phyloP scores from a whole-genome alignment of 306 rosid genomes.

The Crataegus laevigata region DNA sequence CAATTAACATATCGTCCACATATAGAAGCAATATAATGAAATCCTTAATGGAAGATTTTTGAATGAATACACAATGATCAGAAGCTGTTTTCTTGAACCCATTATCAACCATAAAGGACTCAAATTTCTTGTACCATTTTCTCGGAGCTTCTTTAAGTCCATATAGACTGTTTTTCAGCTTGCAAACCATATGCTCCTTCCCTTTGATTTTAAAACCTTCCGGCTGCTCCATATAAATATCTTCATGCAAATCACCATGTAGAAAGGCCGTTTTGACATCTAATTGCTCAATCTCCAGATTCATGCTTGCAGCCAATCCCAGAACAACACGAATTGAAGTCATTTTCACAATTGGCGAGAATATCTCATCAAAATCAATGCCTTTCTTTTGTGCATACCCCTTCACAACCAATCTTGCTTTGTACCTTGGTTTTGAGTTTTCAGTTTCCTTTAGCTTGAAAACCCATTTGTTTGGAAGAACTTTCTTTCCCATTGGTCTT shows the following conservation, averaged over 20 bases:
- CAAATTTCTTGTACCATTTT: too few relatives aligned
- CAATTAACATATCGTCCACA: too few relatives aligned
- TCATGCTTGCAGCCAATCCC: background rate
- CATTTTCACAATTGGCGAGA: background rate
- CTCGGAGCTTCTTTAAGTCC: too few relatives aligned
- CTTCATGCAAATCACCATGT: too few relatives aligned
- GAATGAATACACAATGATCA: too few relatives aligned
- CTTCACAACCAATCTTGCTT: background rate
- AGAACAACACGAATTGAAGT: background rate
- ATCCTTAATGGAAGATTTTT: too few relatives aligned
- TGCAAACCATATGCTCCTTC: background rate
- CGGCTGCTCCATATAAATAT: background rate
- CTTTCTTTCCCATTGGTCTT: background rate
- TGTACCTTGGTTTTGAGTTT: background rate
- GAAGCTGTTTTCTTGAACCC: too few relatives aligned
- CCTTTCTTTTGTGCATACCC: background rate
- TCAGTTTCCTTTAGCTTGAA: background rate
- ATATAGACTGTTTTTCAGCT: too few relatives aligned
- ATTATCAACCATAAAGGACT: too few relatives aligned
- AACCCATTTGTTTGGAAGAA: background rate
- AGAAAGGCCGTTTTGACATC: background rate
- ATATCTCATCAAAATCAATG: background rate
- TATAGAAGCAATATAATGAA: too few relatives aligned
- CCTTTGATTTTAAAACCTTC: background rate
- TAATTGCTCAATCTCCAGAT: background rate